Percentiles rank a stretch among this genome's conserved stretches.
Conservation (phyloP, 2,329 filamentous ascomycete species). For the Fusarium duplospermum region DNA sequence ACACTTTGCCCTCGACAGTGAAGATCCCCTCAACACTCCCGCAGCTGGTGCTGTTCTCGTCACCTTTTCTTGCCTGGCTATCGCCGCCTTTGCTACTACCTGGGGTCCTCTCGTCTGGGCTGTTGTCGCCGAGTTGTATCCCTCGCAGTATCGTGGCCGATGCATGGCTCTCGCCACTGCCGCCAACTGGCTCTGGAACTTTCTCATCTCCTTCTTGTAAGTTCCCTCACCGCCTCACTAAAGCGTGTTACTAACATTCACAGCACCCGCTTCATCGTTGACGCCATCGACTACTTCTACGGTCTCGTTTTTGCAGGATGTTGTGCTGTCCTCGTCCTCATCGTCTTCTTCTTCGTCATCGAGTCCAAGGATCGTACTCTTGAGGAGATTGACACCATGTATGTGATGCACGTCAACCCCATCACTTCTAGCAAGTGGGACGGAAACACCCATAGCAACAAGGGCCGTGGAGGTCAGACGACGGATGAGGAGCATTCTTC, state of each 20-base stretch:
- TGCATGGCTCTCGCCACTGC: conserved; percentile 68
- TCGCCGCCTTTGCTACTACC: conserved; percentile 73
- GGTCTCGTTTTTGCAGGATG: conserved; percentile 79
- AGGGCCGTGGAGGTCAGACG: conserved; percentile 27
- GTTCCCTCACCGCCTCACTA: background rate
- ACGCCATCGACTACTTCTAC: conserved; percentile 75
- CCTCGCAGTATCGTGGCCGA: conserved; percentile 64
- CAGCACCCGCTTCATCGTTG: conserved; percentile 77
- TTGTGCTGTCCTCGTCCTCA: conserved; percentile 69
- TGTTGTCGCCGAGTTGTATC: conserved; percentile 73
- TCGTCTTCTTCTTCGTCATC: conserved; percentile 82
- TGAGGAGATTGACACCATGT: conserved; percentile 85
- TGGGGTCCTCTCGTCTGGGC: conserved; percentile 79
- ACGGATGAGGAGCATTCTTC: conserved; percentile 36
- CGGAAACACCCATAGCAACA: conserved; percentile 11
- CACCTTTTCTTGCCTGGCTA: conserved; percentile 76
- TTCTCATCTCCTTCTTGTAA: conserved; percentile 63
- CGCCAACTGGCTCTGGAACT: conserved; percentile 75
- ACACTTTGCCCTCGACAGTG: conserved; percentile 56
- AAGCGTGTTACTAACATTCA: conserved; percentile 43
- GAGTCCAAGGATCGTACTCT: conserved; percentile 78
- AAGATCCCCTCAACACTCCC: conserved; percentile 57
- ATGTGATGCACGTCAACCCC: conserved; percentile 64
- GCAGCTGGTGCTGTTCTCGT: conserved; percentile 70
- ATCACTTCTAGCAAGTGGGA: conserved; percentile 55